These are phyloP conservation scores for Lodderomyces theae DNA, from an alignment of 1,139 yeast species.

Conservation along the genomic window DNA sequence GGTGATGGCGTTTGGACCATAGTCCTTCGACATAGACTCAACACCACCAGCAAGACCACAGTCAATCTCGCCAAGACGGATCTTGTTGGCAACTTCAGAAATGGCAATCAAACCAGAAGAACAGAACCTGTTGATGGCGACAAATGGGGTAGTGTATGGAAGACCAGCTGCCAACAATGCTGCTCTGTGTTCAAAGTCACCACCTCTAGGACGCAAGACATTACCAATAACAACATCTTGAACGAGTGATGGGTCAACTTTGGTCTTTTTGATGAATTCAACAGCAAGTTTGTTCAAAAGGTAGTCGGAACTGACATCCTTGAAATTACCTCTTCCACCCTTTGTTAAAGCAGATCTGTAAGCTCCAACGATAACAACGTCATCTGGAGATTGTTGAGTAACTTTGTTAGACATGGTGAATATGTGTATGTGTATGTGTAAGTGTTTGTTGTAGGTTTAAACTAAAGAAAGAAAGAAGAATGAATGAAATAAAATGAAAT, in stretches of 20 bases:
- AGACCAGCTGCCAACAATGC: constrained; percentile 42
- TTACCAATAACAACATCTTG: constrained; percentile 81
- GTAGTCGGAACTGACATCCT: constrained; percentile 34
- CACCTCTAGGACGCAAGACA: constrained; percentile 79
- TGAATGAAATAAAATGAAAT: too few relatives aligned
- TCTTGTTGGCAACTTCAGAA: constrained; percentile 31
- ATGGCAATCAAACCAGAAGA: constrained; percentile 42
- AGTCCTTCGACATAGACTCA: constrained; percentile 41
- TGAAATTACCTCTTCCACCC: constrained; percentile 37
- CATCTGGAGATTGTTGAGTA: constrained; percentile 17
- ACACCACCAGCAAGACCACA: constrained; percentile 44
- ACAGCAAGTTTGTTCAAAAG: constrained; percentile 27
- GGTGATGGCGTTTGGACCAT: constrained; percentile 33
- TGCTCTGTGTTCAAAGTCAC: constrained; percentile 83
- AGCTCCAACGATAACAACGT: constrained; percentile 34
- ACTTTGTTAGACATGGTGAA: constrained; percentile 7
- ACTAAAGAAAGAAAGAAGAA: too few relatives aligned
- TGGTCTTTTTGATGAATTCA: constrained; percentile 27
- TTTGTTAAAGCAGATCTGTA: constrained; percentile 37
- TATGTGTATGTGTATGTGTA: not conserved
- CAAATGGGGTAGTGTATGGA: constrained; percentile 34
- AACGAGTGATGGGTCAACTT: constrained; percentile 36
- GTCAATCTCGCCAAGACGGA: constrained; percentile 31
- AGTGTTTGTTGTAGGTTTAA: not conserved
- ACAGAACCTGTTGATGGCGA: constrained; percentile 41